Conservation (phyloP, 805 yeast species). For the Myxozyma sirexii region DNA sequence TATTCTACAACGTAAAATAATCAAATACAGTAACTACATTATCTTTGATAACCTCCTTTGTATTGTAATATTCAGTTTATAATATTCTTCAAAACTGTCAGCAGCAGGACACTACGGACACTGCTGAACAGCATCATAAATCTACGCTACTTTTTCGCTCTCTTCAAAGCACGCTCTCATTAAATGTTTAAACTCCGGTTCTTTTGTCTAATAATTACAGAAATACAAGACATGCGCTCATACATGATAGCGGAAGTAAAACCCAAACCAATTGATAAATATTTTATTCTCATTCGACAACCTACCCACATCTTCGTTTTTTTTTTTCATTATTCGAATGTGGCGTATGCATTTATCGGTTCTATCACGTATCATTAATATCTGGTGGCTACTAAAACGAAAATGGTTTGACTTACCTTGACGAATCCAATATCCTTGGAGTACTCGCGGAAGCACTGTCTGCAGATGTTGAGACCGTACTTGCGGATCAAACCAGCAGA, state of each 20-base stretch:
- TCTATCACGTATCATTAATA: not conserved
- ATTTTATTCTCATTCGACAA: not conserved
- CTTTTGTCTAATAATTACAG: conserved; percentile 2
- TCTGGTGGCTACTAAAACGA: not conserved
- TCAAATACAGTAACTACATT: too few relatives aligned
- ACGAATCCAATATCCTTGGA: conserved; percentile 98
- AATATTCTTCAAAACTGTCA: not conserved
- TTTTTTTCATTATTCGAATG: not conserved
- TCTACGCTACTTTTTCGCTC: too few relatives aligned
- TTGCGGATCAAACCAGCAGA: conserved; percentile 96
- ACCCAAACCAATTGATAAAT: not conserved
- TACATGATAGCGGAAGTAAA: not conserved
- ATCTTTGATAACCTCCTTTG: too few relatives aligned
- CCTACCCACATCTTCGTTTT: not conserved
- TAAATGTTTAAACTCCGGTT: not conserved
- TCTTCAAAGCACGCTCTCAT: too few relatives aligned
- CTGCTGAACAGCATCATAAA: too few relatives aligned
- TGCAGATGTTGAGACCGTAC: conserved; percentile 99
- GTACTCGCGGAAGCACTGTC: conserved; percentile 99
- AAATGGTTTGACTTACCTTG: conserved; percentile 58
- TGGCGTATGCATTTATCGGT: conserved; percentile 16
- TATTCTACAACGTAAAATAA: too few relatives aligned
- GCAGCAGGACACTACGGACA: too few relatives aligned
- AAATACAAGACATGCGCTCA: not conserved
- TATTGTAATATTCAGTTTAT: too few relatives aligned